A percentile compares a stretch with the other conserved stretches of the same genome.
Conservation (phyloP, 2,329 filamentous ascomycete genomes). For the Ophiostoma pallidulum region DNA sequence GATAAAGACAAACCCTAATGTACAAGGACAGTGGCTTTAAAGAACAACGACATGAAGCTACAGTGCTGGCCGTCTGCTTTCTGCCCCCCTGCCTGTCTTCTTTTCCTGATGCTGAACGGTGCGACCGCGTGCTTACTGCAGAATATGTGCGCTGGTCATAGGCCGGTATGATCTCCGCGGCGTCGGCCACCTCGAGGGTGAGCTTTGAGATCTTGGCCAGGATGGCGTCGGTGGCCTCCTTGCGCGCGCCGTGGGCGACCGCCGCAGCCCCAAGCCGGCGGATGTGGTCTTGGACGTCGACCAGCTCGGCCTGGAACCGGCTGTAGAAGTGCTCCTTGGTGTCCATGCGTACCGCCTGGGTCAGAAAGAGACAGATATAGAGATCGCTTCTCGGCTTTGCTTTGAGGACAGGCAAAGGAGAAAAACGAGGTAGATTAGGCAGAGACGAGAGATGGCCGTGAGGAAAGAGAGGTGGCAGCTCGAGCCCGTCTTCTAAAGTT, state of each 20-base stretch:
- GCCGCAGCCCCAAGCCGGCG: slow-evolving; percentile 54
- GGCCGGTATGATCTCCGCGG: slow-evolving; percentile 69
- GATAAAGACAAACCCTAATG: neutral
- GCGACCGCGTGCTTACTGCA: too few species aligned
- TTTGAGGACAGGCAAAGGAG: too few species aligned
- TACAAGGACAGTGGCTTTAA: too few species aligned
- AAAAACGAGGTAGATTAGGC: too few species aligned
- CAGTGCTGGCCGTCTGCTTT: too few species aligned
- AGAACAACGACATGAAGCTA: too few species aligned
- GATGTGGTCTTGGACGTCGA: slow-evolving; percentile 67
- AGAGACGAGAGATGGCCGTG: neutral
- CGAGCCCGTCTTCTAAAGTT: too few species aligned
- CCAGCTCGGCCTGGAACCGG: slow-evolving; percentile 69
- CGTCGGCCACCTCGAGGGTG: slow-evolving; percentile 77
- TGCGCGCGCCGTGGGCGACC: slow-evolving; percentile 60
- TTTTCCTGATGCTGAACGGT: too few species aligned
- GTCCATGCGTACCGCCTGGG: too few species aligned
- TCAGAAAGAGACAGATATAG: too few species aligned
- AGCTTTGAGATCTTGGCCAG: slow-evolving; percentile 70
- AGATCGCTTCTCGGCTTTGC: too few species aligned
- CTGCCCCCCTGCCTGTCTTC: too few species aligned
- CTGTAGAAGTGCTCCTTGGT: slow-evolving; percentile 75
- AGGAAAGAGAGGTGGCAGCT: neutral
- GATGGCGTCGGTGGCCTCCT: slow-evolving; percentile 72
- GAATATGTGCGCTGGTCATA: slow-evolving; percentile 85